A percentile compares a stretch with the other conserved stretches of the same genome.
phyloP scores from a whole-genome alignment of 2,329 filamentous ascomycete species.

The Monilinia aucupariae region DNA sequence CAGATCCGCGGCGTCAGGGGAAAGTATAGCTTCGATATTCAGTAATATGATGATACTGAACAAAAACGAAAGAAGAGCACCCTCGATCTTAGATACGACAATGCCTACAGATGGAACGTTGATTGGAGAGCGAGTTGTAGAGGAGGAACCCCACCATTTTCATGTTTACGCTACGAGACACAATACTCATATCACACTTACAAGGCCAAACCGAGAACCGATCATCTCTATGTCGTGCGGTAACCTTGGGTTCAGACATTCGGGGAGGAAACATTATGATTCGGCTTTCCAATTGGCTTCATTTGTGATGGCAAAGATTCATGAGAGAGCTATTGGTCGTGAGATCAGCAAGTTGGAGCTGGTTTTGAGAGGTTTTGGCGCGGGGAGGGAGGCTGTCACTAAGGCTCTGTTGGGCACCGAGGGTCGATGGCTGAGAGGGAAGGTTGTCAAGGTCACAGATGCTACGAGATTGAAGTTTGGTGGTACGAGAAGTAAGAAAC shows the following conservation, averaged over 20 bases:
- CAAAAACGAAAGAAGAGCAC: not conserved
- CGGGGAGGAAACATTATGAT: conserved; percentile 76
- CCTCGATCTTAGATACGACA: not conserved
- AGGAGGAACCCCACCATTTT: conserved; percentile 69
- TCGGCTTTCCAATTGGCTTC: conserved; percentile 84
- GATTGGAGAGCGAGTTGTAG: conserved; percentile 32
- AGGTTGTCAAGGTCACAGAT: conserved; percentile 78
- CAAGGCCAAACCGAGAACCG: conserved; percentile 71
- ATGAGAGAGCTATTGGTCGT: conserved; percentile 71
- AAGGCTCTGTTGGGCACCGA: conserved; percentile 87
- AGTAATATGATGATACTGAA: not conserved
- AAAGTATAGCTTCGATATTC: not conserved
- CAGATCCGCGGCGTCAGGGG: not conserved
- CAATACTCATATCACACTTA: conserved; percentile 91
- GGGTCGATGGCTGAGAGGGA: conserved; percentile 66
- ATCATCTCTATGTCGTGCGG: conserved; percentile 77
- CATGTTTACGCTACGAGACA: conserved; percentile 85
- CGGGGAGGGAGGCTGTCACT: conserved; percentile 78
- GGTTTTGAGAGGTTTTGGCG: conserved; percentile 76
- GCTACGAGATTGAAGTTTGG: conserved; percentile 91
- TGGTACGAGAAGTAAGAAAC: conserved; percentile 79
- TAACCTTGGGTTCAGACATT: conserved; percentile 87
- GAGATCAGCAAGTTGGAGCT: conserved; percentile 76
- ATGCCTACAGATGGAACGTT: conserved; percentile 22
- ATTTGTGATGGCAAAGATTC: conserved; percentile 76